Evolutionary conservation across 2,329 filamentous ascomycete genomes (phyloP), one percentile per base, ranked within the genome.

Genomic region (Ceratocystis alfenasii): DNA sequence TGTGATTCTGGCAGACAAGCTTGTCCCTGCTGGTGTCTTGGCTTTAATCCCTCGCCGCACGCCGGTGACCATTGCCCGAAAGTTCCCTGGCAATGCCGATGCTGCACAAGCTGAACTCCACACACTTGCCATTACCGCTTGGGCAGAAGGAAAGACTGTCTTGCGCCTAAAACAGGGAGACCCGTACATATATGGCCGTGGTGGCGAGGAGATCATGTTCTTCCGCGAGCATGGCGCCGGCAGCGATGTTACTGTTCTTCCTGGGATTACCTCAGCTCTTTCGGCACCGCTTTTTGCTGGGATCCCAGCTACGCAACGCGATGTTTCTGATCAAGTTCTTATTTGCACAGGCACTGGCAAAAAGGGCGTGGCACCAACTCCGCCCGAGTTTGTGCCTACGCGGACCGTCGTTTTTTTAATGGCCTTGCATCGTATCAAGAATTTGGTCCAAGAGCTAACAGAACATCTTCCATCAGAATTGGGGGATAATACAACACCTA

Each of bases 21-120:
- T 94, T 61, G 89, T 94, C 2, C 90, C 94, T 0, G 81, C 89
- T 0, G 85, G 88, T 6, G 90, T 99, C 2, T 80, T 99, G 8
- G 89, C 93, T 69, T 83, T 99, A 17, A 88, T 97, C 66, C 94
- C 94, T 1, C 89, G 94, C 45, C 85, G 93, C 65, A 95, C 92
- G 7, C 87, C 88, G 8, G 87, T 97, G 12, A 86, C 90, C 71
- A 99, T 99, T 71, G 93, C 94, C 3, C 88, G 92, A 72, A 99
- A 99, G 74, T 99, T 99, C 76, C 94, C 94, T 0, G 94, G 94
- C 25, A 97, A 99, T 75, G 94, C 94, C 50, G 94, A 99, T 71
- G 85, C 85, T 57, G 94, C 94, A 0, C 94, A 99, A 74, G 86
- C 92, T 72, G 94, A 99, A 75, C 84, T 99, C 3, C 82, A 95